Conservation (phyloP, 169 alveolate genomes). For the Plasmodium coatneyi region DNA sequence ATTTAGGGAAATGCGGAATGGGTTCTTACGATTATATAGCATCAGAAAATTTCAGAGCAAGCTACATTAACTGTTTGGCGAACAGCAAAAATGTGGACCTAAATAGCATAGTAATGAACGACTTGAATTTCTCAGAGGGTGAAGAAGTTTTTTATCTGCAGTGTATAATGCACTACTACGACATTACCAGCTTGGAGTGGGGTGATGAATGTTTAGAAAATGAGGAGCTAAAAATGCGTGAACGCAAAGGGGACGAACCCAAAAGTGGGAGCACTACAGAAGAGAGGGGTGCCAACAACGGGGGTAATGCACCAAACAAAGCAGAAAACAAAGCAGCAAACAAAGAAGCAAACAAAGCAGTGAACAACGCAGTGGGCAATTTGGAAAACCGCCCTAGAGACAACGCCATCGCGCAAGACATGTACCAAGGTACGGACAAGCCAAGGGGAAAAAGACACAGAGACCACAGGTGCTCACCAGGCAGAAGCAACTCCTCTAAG, state of each 20-base stretch:
- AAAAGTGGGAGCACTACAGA: background rate
- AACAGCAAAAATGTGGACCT: constrained; percentile 1
- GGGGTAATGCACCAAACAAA: background rate
- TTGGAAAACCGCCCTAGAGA: background rate
- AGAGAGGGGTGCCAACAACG: background rate
- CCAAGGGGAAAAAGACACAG: background rate
- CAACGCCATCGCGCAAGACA: background rate
- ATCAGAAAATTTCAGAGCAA: constrained; percentile 15
- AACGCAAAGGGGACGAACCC: background rate
- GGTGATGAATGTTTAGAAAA: constrained; percentile 15
- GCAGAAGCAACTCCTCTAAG: background rate
- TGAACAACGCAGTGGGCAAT: background rate
- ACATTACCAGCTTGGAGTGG: constrained; percentile 47
- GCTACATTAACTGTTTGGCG: background rate
- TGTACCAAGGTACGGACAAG: background rate
- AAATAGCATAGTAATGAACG: constrained; percentile 21
- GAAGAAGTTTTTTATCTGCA: constrained; percentile 45
- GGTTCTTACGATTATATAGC: constrained; percentile 33
- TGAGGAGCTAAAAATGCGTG: background rate
- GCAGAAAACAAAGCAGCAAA: background rate
- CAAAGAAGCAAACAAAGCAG: background rate
- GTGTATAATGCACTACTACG: constrained; percentile 59
- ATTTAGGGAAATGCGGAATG: constrained; percentile 67
- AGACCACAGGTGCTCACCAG: background rate
- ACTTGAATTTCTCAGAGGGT: constrained; percentile 41